A percentile compares a stretch with the other conserved stretches of the same genome.
Evolutionary conservation across 148 eudicot species (phyloP).

Genomic region (Camellia japonica): DNA sequence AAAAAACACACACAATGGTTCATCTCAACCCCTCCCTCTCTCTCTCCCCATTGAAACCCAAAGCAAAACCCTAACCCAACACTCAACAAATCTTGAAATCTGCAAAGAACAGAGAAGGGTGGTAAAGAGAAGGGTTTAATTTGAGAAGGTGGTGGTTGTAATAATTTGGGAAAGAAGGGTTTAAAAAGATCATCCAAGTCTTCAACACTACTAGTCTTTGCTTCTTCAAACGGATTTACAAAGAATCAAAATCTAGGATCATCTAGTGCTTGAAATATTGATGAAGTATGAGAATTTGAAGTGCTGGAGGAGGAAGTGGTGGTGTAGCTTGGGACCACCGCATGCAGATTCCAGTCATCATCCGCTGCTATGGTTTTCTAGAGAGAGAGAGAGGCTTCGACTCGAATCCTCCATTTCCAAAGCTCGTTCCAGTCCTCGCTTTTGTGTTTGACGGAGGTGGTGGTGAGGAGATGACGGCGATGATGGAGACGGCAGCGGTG

Average conservation of each 20-base stretch:
- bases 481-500: conserved; percentile 80
- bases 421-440: too few species aligned
- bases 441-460: conserved; percentile 36
- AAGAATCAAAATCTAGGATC: neutral
- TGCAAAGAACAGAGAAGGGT: conserved; percentile 38
- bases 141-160: conserved; percentile 19
- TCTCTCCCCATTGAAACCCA: too few species aligned
- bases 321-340: conserved; percentile 69
- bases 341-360: conserved; percentile 82
- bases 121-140: conserved; percentile 23
- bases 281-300: neutral
- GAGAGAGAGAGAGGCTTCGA: neutral
- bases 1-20: too few species aligned
- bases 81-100: conserved; percentile 24
- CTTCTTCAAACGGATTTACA: conserved; percentile 36
- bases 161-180: conserved; percentile 31
- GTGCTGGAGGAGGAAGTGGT: conserved; percentile 34
- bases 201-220: conserved; percentile 15
- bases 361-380: conserved; percentile 25
- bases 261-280: conserved; percentile 18
- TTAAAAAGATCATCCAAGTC: conserved; percentile 45
- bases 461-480: conserved; percentile 81
- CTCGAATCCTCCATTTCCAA: too few species aligned
- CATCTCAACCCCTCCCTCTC: too few species aligned
- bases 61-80: too few species aligned